These are phyloP conservation scores for Wickerhamomyces ciferrii DNA, from an alignment of 805 yeast genomes.

Conservation along the genomic window DNA sequence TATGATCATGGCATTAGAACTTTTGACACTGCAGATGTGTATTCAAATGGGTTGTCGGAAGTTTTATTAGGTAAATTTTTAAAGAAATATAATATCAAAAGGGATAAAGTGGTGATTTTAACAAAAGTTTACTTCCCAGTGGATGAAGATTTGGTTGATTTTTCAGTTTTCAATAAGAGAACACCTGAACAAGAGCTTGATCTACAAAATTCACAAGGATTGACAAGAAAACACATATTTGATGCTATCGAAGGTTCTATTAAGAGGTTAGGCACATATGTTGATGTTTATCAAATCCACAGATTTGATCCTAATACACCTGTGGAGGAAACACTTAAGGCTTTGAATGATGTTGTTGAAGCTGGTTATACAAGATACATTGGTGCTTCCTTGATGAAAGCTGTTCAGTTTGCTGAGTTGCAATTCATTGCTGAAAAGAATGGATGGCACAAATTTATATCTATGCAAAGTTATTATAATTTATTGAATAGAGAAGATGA, in stretches of 20 bases:
- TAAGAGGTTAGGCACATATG: conserved; percentile 40
- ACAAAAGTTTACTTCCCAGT: conserved; percentile 29
- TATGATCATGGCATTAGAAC: conserved; percentile 39
- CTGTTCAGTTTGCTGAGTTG: conserved; percentile 43
- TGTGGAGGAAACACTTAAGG: conserved; percentile 42
- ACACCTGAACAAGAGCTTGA: conserved; percentile 1
- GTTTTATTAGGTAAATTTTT: conserved; percentile 42
- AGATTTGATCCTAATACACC: conserved; percentile 36
- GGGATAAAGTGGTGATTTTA: conserved; percentile 46
- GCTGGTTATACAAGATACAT: conserved; percentile 42
- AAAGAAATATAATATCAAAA: conserved; percentile 38
- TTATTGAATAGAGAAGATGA: conserved; percentile 44
- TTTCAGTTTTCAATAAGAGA: not conserved
- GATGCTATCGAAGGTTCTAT: conserved; percentile 30
- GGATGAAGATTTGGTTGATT: not conserved
- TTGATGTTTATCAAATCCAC: conserved; percentile 49
- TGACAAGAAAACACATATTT: conserved; percentile 37
- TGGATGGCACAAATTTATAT: conserved; percentile 44
- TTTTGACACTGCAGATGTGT: conserved; percentile 41
- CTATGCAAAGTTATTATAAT: conserved; percentile 50
- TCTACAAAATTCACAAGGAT: conserved; percentile 27
- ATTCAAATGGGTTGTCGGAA: conserved; percentile 41
- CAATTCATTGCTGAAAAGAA: conserved; percentile 28
- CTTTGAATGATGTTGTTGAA: conserved; percentile 41
- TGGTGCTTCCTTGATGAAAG: conserved; percentile 56